Evolutionary conservation across 2,329 filamentous ascomycete genomes (phyloP).

Genomic region (Orbilia ellipsospora): DNA sequence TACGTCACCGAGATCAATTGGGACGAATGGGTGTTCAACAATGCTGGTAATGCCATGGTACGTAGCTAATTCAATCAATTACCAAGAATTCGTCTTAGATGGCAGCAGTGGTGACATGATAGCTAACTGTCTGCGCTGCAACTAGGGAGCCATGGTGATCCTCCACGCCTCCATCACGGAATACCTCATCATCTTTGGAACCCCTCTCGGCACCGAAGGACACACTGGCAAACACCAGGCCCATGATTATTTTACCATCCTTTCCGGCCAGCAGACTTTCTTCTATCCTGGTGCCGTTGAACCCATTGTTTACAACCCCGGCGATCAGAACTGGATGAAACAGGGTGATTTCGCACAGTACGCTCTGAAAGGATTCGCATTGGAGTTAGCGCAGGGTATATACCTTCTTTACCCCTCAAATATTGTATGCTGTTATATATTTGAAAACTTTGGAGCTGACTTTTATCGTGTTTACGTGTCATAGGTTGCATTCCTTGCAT

Average conservation of each 20-base stretch:
- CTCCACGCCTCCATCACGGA: constrained; percentile 89
- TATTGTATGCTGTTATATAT: neutral
- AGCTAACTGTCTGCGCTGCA: neutral
- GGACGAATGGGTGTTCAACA: constrained; percentile 92
- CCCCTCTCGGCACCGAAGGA: constrained; percentile 84
- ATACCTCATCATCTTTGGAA: constrained; percentile 90
- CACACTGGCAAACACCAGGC: constrained; percentile 89
- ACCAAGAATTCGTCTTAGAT: neutral
- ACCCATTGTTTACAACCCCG: constrained; percentile 76
- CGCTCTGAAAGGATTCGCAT: constrained; percentile 77
- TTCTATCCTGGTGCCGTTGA: constrained; percentile 76
- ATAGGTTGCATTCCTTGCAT: constrained; percentile 89
- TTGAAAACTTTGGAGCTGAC: neutral
- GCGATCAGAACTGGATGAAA: constrained; percentile 76
- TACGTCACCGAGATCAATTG: constrained; percentile 71
- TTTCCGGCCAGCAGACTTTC: constrained; percentile 79
- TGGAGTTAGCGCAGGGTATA: constrained; percentile 75
- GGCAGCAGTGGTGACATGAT: neutral
- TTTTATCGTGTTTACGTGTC: neutral
- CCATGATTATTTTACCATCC: constrained; percentile 94
- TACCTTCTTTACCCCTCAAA: neutral
- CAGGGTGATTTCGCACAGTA: constrained; percentile 83
- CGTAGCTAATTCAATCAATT: constrained; percentile 1
- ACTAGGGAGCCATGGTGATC: constrained; percentile 80
- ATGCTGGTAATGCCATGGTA: constrained; percentile 85